Base-by-base conservation (phyloP, 768 basidiomycete genomes). In the Tricholoma saponaceum region DNA sequence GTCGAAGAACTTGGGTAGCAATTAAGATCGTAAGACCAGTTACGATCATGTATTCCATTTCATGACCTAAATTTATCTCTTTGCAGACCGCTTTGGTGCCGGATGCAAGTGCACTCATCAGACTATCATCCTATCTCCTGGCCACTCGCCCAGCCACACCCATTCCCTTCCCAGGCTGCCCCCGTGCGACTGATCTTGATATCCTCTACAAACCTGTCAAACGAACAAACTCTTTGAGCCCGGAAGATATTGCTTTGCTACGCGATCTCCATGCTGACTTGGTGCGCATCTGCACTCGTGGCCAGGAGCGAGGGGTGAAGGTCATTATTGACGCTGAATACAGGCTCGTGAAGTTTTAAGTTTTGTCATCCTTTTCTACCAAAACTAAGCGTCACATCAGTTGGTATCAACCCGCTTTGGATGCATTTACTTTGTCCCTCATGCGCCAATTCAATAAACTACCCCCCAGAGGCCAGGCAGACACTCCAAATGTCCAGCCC, bases 241-340 rank as follows among this genome's bases (percentile, higher is more conserved):
- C 69, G 1, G 73, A 81, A 8, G 91, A 96, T 61, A 71, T 93
- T 20, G 67, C 64, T 2, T 78, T 81, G 23, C 77, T 96, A 26
- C 76, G 74, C 8, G 82, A 81, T 1, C 74, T 97, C 1, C 81
- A 85, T 65, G 66, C 76, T 2, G 83, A 89, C 62, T 73, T 97
- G 44, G 66, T 76, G 18, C 72, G 70, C 32, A 89, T 97, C 54
- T 92, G 90, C 63, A 60, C 73, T 10, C 79, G 71, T 50, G 94
- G 90, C 0, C 72, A 79, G 63, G 74, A 81, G 32, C 75, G 82
- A 35, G 82, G 83, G 3, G 83, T 95, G 0, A 82, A 81, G 60
- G 72, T 97, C 28, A 82, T 90, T 49, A 75, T 97, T 44, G 94
- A 96, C 66, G 93, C 95, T 0, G 95, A 97, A 67, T 83, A 94